phyloP scores from a whole-genome alignment of 805 yeast species.

The Wickerhamomyces rabaulensis region DNA sequence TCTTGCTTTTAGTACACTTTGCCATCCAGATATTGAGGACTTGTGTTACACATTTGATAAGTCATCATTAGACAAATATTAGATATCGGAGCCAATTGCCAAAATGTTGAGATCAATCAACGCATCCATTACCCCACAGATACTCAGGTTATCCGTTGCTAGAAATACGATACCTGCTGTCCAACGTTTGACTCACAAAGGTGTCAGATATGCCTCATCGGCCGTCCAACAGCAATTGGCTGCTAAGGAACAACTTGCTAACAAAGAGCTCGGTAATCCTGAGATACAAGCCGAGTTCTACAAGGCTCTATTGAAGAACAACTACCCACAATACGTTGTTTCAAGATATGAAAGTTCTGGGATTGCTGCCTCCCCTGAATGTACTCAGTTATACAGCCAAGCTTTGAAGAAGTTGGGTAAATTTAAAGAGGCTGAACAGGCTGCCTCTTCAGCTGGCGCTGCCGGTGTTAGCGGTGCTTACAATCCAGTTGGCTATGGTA shows the following conservation, averaged over 20 bases:
- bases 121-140: not conserved
- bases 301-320: slow-evolving; percentile 62
- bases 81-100: not conserved
- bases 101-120: not conserved
- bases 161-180: slow-evolving; percentile 5
- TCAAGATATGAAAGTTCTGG: slow-evolving; percentile 92
- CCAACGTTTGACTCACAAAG: not conserved
- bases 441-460: slow-evolving; percentile 39
- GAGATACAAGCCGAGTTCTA: slow-evolving; percentile 80
- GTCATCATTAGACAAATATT: not conserved
- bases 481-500: slow-evolving; percentile 2
- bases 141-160: slow-evolving; percentile 1
- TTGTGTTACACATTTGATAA: too few relatives aligned
- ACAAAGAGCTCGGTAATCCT: slow-evolving; percentile 64
- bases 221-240: slow-evolving; percentile 36
- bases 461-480: slow-evolving; percentile 24
- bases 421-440: slow-evolving; percentile 68
- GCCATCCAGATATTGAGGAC: not conserved
- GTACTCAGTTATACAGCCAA: slow-evolving; percentile 72
- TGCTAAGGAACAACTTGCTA: slow-evolving; percentile 79
- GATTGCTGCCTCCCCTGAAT: slow-evolving; percentile 76
- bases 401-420: slow-evolving; percentile 80
- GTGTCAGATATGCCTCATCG: slow-evolving; percentile 20
- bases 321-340: slow-evolving; percentile 95
- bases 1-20: not conserved